Conservation (phyloP, 1,139 yeast species). For the Debaryomyces nepalensis region DNA sequence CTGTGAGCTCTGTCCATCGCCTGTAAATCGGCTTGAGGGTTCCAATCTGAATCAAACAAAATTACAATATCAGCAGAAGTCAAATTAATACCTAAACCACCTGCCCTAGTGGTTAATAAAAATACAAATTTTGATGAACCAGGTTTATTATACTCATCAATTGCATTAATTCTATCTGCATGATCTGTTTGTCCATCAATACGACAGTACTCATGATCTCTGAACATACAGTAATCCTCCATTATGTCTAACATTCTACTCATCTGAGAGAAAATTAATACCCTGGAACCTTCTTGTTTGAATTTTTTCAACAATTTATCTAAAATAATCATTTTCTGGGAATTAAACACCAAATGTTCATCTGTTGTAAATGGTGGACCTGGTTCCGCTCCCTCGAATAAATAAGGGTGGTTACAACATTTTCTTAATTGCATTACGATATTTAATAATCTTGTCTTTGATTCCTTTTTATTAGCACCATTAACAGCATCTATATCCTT, state of each 20-base stretch:
- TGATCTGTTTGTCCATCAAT: conserved; percentile 86
- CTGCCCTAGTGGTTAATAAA: conserved; percentile 79
- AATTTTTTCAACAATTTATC: conserved; percentile 68
- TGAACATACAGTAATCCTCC: conserved; percentile 75
- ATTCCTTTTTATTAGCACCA: conserved; percentile 75
- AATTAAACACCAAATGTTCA: conserved; percentile 74
- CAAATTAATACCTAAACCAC: conserved; percentile 84
- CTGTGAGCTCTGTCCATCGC: conserved; percentile 91
- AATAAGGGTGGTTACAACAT: conserved; percentile 82
- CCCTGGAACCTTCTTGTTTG: conserved; percentile 72
- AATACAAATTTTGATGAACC: conserved; percentile 71
- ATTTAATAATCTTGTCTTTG: conserved; percentile 72
- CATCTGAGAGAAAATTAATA: conserved; percentile 80
- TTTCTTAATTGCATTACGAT: conserved; percentile 85
- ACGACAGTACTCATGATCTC: conserved; percentile 72
- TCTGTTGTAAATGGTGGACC: conserved; percentile 87
- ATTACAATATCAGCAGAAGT: conserved; percentile 78
- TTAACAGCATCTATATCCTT: conserved; percentile 84
- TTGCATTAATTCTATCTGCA: conserved; percentile 72
- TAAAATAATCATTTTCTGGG: conserved; percentile 73
- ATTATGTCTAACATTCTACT: conserved; percentile 77
- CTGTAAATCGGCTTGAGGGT: conserved; percentile 85
- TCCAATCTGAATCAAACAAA: conserved; percentile 82
- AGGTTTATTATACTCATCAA: conserved; percentile 77
- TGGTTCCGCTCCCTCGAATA: conserved; percentile 86